Conservation (phyloP, 495 filamentous ascomycete genomes). For the Wilcoxina mikolae region DNA sequence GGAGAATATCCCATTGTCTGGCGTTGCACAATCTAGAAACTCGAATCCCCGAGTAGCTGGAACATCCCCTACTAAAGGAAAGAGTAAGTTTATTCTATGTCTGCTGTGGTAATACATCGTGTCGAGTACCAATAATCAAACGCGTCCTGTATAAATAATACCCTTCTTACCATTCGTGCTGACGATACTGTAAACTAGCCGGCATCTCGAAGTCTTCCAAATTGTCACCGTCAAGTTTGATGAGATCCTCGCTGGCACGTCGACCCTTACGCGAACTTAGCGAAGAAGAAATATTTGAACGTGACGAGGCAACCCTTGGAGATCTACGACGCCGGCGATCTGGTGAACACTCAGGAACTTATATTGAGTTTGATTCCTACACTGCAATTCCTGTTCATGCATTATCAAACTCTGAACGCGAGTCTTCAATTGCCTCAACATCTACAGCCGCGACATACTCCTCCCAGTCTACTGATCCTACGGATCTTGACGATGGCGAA, state of each 20-base stretch:
- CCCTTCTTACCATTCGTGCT: conserved; percentile 13
- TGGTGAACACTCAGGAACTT: conserved; percentile 21
- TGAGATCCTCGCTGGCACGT: conserved; percentile 16
- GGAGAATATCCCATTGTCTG: conserved; percentile 22
- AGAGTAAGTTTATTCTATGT: conserved; percentile 12
- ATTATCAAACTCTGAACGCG: conserved; percentile 5
- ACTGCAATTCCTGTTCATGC: conserved; percentile 5
- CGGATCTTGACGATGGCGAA: conserved; percentile 7
- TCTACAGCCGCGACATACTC: conserved; percentile 6
- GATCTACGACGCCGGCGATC: conserved; percentile 26
- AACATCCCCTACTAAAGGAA: conserved; percentile 9
- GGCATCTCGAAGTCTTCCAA: conserved; percentile 23
- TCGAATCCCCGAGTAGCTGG: not conserved
- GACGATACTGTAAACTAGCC: conserved; percentile 7
- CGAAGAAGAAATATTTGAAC: conserved; percentile 25
- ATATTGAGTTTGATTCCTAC: conserved; percentile 23
- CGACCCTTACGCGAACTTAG: conserved; percentile 24
- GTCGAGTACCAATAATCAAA: not conserved
- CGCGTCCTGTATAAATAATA: not conserved
- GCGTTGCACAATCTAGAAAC: no score
- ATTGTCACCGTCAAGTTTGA: conserved; percentile 10
- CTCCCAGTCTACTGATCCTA: conserved; percentile 9
- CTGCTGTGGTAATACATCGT: not conserved
- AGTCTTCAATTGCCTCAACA: conserved; percentile 1
- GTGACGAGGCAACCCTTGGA: conserved; percentile 28